These are phyloP conservation scores for Trichoderma citrinoviride DNA, from an alignment of 2,329 filamentous ascomycete species.

Conservation along the genomic window DNA sequence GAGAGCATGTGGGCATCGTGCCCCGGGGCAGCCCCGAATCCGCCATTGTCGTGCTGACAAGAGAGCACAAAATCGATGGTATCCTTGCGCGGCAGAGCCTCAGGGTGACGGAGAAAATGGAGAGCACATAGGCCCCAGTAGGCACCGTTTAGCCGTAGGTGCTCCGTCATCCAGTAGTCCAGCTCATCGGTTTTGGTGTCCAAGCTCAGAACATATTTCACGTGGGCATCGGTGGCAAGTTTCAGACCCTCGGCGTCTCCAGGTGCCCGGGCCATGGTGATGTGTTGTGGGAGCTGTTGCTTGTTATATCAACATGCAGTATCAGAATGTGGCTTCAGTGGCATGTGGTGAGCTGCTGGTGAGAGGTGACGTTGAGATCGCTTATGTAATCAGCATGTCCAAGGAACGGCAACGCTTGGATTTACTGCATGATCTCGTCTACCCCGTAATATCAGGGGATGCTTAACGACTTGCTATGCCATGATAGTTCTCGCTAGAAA, in stretches of 20 bases:
- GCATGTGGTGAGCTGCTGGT: neutral
- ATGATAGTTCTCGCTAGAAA: too few relatives aligned
- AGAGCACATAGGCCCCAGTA: constrained; percentile 95
- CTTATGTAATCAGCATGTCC: neutral
- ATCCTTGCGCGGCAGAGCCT: constrained; percentile 75
- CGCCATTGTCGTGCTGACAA: constrained; percentile 85
- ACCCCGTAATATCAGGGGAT: neutral
- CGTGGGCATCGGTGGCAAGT: constrained; percentile 62
- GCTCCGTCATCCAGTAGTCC: constrained; percentile 97
- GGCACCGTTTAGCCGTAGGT: constrained; percentile 88
- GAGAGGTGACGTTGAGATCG: neutral
- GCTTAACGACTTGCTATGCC: neutral
- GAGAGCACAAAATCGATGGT: constrained; percentile 92
- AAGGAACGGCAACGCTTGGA: neutral
- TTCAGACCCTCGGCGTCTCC: constrained; percentile 39
- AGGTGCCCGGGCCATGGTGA: constrained; percentile 33
- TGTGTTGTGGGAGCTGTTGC: neutral
- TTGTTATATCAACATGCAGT: neutral
- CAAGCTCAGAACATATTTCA: constrained; percentile 88
- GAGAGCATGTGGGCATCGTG: constrained; percentile 97
- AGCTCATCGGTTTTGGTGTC: constrained; percentile 91
- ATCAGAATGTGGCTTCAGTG: constrained; percentile 3
- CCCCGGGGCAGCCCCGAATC: constrained; percentile 89
- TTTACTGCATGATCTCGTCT: neutral
- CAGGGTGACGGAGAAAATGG: constrained; percentile 76